Evolutionary conservation across 2,329 filamentous ascomycete genomes (phyloP), one percentile per base, ranked within the genome.

Genomic region (Biscogniauxia mediterranea): DNA sequence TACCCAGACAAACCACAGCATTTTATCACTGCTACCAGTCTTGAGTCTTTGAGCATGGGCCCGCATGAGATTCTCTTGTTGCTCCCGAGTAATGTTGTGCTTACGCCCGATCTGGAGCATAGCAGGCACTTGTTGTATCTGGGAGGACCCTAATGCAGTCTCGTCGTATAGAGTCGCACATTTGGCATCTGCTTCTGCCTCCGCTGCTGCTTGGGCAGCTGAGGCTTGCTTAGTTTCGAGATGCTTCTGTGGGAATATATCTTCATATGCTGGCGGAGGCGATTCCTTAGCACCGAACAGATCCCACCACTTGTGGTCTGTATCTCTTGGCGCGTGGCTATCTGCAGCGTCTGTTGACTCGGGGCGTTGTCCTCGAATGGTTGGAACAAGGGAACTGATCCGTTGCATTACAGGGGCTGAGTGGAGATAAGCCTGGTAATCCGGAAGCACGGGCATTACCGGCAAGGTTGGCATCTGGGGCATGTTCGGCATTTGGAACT

Each of bases 261-360:
- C 91, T 57, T 93, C 88, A 66, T 95, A 95, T 0, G 91, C 85
- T 9, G 91, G 91, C 8, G 90, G 90, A 32, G 84, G 80, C 3
- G 81, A 78, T 9, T 84, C 76, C 49, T 77, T 77, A 20, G 76
- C 78, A 26, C 70, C 66, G 56, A 82, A 80, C 46, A 89, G 77
- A 70, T 89, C 87, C 85, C 87, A 91, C 88, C 89, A 91, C 62
- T 83, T 82, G 66, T 80, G 80, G 57, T 86, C 83, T 58, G 79
- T 73, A 57, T 80, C 78, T 64, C 81, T 82, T 49, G 74, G 64
- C 54, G 74, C 61, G 23, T 76, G 72, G 28, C 76, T 75, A 17
- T n/a, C 38, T 11, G 2, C 17, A 46, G 38, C 17, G 11, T 71
- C 76, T 5, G 80, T 75, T 1, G 81, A 79, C 20, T 77, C 82